Base-by-base conservation (phyloP, 441 rosid genomes). In the Euphorbia schlechtendalii region DNA sequence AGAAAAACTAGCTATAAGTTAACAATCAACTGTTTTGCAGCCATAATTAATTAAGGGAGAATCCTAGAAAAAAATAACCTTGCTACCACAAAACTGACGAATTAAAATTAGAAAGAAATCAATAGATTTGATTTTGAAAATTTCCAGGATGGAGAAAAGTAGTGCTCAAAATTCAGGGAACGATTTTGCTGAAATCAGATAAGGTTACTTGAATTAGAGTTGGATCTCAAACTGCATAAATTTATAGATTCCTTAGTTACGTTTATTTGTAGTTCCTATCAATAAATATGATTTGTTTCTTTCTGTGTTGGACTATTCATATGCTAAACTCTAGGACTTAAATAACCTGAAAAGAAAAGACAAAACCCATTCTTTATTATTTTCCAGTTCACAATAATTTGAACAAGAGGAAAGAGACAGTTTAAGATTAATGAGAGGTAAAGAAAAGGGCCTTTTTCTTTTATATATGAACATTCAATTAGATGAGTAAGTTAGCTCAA, bases 301-400 rank as follows among this genome's bases (percentile, higher is more conserved):
- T 56, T 58, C 63, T 56, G 63, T 57, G 32, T 67, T 67, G 64
- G 64, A 34, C 70, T 57, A 32, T 58, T 59, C 70, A 67, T 34
- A 18, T 22, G 24, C 13, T 27, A 30, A 21, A 21, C 34, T 32
- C 34, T 32, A 32, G 34, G 34, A 32, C 34, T 32, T 32, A 32
- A 32, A 64, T 21, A 38, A 38, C 11, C 4, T 38, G 41, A 38
- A 38, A 38, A 38, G 41, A 38, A 38, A 4, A 38, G 17, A 41
- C 15, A 18, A 20, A 38, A 41, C 45, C 49, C 46, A 58, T 58
- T 48, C 24, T 28, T 66, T 45, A 67, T 46, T 27, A 36, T 54
- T 66, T 46, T 62, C 57, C 28, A 43, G 60, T 20, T 59, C 60
- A 45, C 30, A 52, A 59, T 63, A 10, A 41, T 38, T 38, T 38